Evolutionary conservation across 2,329 filamentous ascomycete species (phyloP).

Genomic region (Aschersonia sp.): DNA sequence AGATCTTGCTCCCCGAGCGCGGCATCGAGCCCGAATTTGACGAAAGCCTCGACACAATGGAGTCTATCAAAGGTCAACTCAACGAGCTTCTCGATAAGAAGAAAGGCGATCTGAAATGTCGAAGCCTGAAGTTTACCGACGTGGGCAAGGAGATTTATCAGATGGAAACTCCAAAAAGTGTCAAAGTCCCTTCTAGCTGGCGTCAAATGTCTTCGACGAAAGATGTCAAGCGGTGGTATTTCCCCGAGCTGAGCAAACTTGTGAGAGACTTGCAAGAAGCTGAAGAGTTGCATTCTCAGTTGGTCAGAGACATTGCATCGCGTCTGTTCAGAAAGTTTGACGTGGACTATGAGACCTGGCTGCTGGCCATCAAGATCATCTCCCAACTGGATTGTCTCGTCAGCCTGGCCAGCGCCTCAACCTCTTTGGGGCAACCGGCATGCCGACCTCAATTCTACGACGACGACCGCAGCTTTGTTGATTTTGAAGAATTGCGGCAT

Average conservation of each 20-base stretch:
- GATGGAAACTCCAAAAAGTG: constrained; percentile 70
- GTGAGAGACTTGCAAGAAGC: constrained; percentile 85
- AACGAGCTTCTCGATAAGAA: constrained; percentile 56
- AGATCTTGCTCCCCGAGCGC: constrained; percentile 68
- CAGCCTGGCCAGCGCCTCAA: constrained; percentile 78
- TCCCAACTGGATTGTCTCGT: constrained; percentile 91
- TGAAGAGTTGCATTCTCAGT: constrained; percentile 83
- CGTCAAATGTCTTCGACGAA: constrained; percentile 92
- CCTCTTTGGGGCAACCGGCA: constrained; percentile 68
- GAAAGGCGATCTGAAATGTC: constrained; percentile 60
- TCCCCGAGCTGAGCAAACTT: constrained; percentile 63
- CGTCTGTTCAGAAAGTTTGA: constrained; percentile 85
- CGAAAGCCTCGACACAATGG: constrained; percentile 60
- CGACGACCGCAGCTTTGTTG: constrained; percentile 69
- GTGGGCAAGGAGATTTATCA: constrained; percentile 97
- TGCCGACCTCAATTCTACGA: constrained; percentile 85
- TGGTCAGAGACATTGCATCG: constrained; percentile 70
- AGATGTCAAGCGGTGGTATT: constrained; percentile 88
- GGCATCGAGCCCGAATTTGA: constrained; percentile 92
- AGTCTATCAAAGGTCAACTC: constrained; percentile 60
- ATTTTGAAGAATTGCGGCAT: constrained; percentile 84
- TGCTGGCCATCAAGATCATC: constrained; percentile 77
- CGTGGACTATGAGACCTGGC: constrained; percentile 70
- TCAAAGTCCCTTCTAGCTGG: constrained; percentile 81
- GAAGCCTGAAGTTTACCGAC: constrained; percentile 60